Evolutionary conservation across 2,329 filamentous ascomycete species (phyloP), one percentile per base, ranked within the genome.

Genomic region (Hymenoscyphus fructigenus): DNA sequence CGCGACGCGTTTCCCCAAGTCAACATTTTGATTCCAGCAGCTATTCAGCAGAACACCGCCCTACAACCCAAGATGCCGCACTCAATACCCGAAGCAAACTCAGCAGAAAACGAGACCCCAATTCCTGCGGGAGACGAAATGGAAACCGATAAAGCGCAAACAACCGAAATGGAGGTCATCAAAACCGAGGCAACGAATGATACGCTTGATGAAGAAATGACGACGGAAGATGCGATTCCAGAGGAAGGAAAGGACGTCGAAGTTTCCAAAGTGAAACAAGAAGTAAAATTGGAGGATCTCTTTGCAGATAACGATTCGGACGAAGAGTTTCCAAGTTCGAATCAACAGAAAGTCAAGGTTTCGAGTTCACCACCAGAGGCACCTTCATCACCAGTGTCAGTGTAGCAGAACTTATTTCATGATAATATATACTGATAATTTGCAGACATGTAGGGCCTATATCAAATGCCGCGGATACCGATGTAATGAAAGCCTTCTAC

Each of bases 401-500:
- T 68, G 38, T 1, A 57, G 20, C 6, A 28, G 7, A 2, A 36
- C 29, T 32, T 28, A n/a, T 6, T 23, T n/a, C 2, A 23, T n/a
- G 59, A 17, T 26, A 14, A 15, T 17, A 47, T 23, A 36, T 67
- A 38, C 70, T 47, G 34, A 50, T 63, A 56, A 5, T 12, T 20
- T 53, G 12, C 28, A 82, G 79, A 62, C 72, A 76, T 58, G 70
- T 70, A 59, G 72, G 72, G 12, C 68, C 77, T 15, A 73, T 77
- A 0, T 71, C 82, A 38, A 80, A 78, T 44, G 82, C 85, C 53
- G 91, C 88, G 47, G 92, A 97, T 71, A 88, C 91, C 1, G 91
- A 93, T 74, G 85, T 96, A 12, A 93, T 98, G 88, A 88, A 91
- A 72, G 91, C 90, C 69, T 99, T 97, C 80, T 99, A 99, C 77